A percentile compares a stretch with the other conserved stretches of the same genome.
These are phyloP conservation scores for Coprinopsis cinerea DNA, from an alignment of 768 basidiomycete species.

Conservation along the genomic window DNA sequence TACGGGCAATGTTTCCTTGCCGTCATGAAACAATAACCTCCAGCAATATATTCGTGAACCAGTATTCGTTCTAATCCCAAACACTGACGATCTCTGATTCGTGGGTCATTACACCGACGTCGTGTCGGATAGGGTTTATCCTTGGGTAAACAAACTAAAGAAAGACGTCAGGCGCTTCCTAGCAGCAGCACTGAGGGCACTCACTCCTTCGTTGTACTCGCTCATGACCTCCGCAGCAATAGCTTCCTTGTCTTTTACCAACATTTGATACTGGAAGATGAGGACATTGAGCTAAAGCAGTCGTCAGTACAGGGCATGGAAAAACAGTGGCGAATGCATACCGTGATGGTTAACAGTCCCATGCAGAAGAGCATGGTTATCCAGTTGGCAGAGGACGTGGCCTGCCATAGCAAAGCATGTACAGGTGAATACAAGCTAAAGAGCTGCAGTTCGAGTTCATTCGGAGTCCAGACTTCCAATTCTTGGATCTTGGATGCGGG, in stretches of 20 bases:
- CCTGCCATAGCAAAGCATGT: conserved; percentile 70
- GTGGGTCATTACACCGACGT: conserved; percentile 83
- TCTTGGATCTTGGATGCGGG: conserved; percentile 56
- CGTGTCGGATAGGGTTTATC: conserved; percentile 66
- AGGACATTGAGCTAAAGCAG: conserved; percentile 40
- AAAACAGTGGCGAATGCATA: conserved; percentile 22
- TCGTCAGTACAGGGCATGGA: neutral
- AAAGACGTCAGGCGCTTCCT: conserved; percentile 1
- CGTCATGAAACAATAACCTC: neutral
- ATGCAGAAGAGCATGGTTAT: conserved; percentile 64
- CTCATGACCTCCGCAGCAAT: conserved; percentile 76
- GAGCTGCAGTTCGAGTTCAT: conserved; percentile 60
- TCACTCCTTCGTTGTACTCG: conserved; percentile 76
- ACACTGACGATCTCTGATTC: conserved; percentile 69
- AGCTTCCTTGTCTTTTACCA: conserved; percentile 71
- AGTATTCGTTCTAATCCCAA: conserved; percentile 31
- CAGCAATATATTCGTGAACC: neutral
- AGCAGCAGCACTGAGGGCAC: conserved; percentile 17
- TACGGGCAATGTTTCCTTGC: no score
- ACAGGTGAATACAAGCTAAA: conserved; percentile 77
- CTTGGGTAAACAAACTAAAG: conserved; percentile 79
- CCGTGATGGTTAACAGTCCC: conserved; percentile 61
- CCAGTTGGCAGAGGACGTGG: conserved; percentile 70
- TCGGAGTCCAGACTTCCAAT: conserved; percentile 74
- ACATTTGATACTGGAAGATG: conserved; percentile 49